Evolutionary conservation across 2,329 filamentous ascomycete species (phyloP).

Genomic region (Malbranchea cinnamomea): DNA sequence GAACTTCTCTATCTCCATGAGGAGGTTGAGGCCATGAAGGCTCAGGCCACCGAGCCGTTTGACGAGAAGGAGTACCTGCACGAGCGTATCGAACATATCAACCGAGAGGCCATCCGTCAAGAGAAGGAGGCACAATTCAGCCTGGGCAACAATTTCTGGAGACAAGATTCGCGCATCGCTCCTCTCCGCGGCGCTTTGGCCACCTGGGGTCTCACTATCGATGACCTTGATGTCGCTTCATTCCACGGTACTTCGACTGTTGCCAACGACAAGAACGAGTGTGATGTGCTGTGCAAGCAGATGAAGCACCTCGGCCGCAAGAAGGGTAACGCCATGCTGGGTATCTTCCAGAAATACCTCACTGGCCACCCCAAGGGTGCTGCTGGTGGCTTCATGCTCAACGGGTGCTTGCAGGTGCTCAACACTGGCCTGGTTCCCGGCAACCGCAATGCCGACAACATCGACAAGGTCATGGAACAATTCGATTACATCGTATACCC

Average conservation of each 20-base stretch:
- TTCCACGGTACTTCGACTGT: slow-evolving; percentile 99
- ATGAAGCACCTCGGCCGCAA: slow-evolving; percentile 84
- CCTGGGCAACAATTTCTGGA: slow-evolving; percentile 98
- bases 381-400: slow-evolving; percentile 99
- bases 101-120: slow-evolving; percentile 73
- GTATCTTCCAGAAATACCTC: slow-evolving; percentile 98
- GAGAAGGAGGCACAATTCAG: slow-evolving; percentile 86
- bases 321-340: slow-evolving; percentile 91
- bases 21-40: slow-evolving; percentile 81
- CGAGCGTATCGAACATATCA: slow-evolving; percentile 73
- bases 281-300: slow-evolving; percentile 91
- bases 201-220: slow-evolving; percentile 94
- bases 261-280: slow-evolving; percentile 99
- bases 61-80: slow-evolving; percentile 73
- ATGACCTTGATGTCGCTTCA: slow-evolving; percentile 86
- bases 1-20: slow-evolving; percentile 87
- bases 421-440: slow-evolving; percentile 89
- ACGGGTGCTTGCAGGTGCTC: slow-evolving; percentile 89
- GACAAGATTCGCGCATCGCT: slow-evolving; percentile 81
- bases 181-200: slow-evolving; percentile 90
- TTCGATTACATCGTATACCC: slow-evolving; percentile 98
- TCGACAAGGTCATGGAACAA: slow-evolving; percentile 91
- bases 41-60: slow-evolving; percentile 54
- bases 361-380: slow-evolving; percentile 99
- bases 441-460: slow-evolving; percentile 95